Evolutionary conservation across 208 protist species (phyloP).

Genomic region (Crithidia expoeki): DNA sequence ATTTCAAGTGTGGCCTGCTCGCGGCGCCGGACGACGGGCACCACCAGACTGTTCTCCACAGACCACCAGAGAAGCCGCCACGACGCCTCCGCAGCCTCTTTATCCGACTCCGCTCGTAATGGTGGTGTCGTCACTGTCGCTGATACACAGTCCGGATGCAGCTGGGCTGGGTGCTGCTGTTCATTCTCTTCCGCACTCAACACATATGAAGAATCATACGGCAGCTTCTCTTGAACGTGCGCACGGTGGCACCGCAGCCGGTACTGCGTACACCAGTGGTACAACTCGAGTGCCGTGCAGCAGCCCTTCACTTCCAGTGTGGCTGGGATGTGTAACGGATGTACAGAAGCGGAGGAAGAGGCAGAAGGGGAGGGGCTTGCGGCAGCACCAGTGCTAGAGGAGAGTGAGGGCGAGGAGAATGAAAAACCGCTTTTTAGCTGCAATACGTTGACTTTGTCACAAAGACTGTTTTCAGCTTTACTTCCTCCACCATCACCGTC

Average conservation of each 20-base stretch:
- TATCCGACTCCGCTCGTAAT: not conserved
- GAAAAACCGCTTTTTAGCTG: no score
- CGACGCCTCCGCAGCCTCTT: constrained; percentile 2
- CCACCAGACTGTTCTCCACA: constrained; percentile 30
- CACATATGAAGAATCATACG: no score
- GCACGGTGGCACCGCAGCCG: constrained; percentile 5
- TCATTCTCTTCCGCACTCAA: no score
- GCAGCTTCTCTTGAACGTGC: not conserved
- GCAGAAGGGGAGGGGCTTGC: not conserved
- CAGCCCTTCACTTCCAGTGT: constrained; percentile 29
- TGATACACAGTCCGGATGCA: not conserved
- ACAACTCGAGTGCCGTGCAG: constrained; percentile 24
- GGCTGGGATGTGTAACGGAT: constrained; percentile 26
- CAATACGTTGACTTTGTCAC: no score
- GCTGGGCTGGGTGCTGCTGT: not conserved
- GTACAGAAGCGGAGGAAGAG: constrained; percentile 1
- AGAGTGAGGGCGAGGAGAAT: not conserved
- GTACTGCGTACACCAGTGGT: constrained; percentile 13
- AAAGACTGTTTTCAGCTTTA: not conserved
- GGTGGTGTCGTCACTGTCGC: not conserved
- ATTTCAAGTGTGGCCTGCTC: constrained; percentile 30
- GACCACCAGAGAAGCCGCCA: constrained; percentile 47
- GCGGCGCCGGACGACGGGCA: constrained; percentile 28
- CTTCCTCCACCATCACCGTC: not conserved
- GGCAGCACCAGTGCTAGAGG: not conserved